These are phyloP conservation scores for Ramaria rubella DNA, from an alignment of 768 basidiomycete genomes.

Conservation along the genomic window DNA sequence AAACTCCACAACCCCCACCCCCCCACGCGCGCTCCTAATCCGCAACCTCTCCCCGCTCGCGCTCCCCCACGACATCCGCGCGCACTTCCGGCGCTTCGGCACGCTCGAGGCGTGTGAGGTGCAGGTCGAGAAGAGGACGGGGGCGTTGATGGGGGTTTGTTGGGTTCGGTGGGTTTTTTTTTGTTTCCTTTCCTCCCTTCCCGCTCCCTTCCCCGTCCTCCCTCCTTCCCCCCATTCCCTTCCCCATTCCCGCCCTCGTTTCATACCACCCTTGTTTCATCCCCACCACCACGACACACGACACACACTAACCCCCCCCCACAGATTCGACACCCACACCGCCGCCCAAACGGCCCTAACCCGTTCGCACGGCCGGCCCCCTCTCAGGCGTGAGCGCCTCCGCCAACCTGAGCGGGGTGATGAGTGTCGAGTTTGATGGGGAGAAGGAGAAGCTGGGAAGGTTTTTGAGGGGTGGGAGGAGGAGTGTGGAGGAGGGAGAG, in stretches of 20 bases:
- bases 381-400: slow-evolving; percentile 37
- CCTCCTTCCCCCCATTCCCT: too few relatives aligned
- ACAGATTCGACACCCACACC: slow-evolving; percentile 39
- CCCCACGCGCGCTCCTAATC: slow-evolving; percentile 67
- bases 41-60: slow-evolving; percentile 67
- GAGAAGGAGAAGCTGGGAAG: slow-evolving; percentile 59
- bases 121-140: slow-evolving; percentile 74
- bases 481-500: slow-evolving; percentile 40
- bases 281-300: too few relatives aligned
- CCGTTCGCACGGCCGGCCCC: slow-evolving; percentile 59
- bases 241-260: too few relatives aligned
- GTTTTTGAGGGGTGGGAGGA: slow-evolving; percentile 58
- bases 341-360: slow-evolving; percentile 64
- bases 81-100: slow-evolving; percentile 60
- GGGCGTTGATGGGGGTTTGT: slow-evolving; percentile 76
- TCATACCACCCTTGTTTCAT: too few relatives aligned
- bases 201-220: too few relatives aligned
- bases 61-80: slow-evolving; percentile 55
- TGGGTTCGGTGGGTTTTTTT: slow-evolving; percentile 50
- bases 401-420: slow-evolving; percentile 47
- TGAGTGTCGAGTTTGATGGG: slow-evolving; percentile 75
- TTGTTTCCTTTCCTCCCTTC: slow-evolving; percentile 2
- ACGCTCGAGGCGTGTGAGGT: slow-evolving; percentile 60
- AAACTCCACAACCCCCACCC: slow-evolving; percentile 68
- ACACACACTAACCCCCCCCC: background rate